A percentile compares a stretch with the other conserved stretches of the same genome.
phyloP scores from a whole-genome alignment of 1,284 basidiomycete species.

The Rhodotorula glutinis region DNA sequence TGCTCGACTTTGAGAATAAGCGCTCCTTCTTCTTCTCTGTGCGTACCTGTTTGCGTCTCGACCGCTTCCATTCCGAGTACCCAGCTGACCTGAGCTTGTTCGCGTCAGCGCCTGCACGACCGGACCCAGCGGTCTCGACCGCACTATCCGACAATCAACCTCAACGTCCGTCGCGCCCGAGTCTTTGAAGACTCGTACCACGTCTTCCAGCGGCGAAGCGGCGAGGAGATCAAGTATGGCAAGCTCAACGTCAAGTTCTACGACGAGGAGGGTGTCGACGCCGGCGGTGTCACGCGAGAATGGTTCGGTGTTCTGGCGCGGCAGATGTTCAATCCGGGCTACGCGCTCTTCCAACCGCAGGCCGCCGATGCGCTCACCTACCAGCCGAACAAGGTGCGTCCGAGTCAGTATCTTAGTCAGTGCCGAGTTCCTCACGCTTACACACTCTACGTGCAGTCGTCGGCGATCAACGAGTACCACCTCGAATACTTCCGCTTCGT shows the following conservation, averaged over 20 bases:
- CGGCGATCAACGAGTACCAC: slow-evolving; percentile 79
- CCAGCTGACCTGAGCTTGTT: not conserved
- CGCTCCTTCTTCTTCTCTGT: slow-evolving; percentile 50
- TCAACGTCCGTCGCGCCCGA: slow-evolving; percentile 81
- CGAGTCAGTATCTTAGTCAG: slow-evolving; percentile 22
- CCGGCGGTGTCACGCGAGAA: slow-evolving; percentile 79
- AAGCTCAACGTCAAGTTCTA: slow-evolving; percentile 96
- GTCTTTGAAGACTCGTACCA: slow-evolving; percentile 98
- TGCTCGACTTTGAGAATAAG: slow-evolving; percentile 99
- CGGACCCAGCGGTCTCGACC: slow-evolving; percentile 66
- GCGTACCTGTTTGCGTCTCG: not conserved
- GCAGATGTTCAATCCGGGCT: slow-evolving; percentile 99
- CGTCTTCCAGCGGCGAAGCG: slow-evolving; percentile 80
- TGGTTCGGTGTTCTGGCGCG: slow-evolving; percentile 84
- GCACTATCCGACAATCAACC: slow-evolving; percentile 69
- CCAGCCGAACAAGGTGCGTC: slow-evolving; percentile 49
- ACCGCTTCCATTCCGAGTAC: not conserved
- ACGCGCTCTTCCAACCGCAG: slow-evolving; percentile 95
- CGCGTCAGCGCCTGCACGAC: slow-evolving; percentile 82
- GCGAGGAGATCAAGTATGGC: slow-evolving; percentile 96
- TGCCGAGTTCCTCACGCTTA: slow-evolving; percentile 27
- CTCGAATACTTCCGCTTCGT: slow-evolving; percentile 98
- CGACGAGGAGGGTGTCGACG: slow-evolving; percentile 96
- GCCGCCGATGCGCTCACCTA: slow-evolving; percentile 55
- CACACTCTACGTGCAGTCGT: slow-evolving; percentile 77